These are phyloP conservation scores for Daldinia concentrica DNA, from an alignment of 495 filamentous ascomycete species.

Conservation along the genomic window DNA sequence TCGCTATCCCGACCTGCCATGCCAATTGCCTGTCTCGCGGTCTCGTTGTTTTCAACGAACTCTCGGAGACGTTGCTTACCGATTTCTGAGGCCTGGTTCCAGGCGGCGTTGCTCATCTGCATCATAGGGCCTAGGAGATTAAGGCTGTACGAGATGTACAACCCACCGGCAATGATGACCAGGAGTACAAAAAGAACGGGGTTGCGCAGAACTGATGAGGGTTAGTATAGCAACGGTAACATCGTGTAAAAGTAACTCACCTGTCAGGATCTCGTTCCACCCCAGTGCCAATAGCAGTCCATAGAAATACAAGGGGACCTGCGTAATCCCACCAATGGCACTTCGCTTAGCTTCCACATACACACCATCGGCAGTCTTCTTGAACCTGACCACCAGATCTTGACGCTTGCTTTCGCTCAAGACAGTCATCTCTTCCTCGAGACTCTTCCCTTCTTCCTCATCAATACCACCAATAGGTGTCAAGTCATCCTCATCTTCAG, in stretches of 20 bases:
- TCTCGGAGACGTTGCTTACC: slow-evolving; percentile 88
- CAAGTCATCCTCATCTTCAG: slow-evolving; percentile 90
- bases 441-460: slow-evolving; percentile 89
- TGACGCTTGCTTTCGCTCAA: slow-evolving; percentile 85
- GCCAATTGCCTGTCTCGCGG: slow-evolving; percentile 79
- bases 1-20: slow-evolving; percentile 66
- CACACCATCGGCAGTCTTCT: slow-evolving; percentile 95
- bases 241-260: slow-evolving; percentile 61
- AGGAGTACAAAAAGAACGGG: slow-evolving; percentile 91
- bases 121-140: slow-evolving; percentile 96
- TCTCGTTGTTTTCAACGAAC: slow-evolving; percentile 83
- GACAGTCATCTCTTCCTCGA: slow-evolving; percentile 96
- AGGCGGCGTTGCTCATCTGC: slow-evolving; percentile 91
- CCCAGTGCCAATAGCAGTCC: slow-evolving; percentile 86
- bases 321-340: slow-evolving; percentile 93
- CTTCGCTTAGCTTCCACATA: slow-evolving; percentile 97
- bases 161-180: slow-evolving; percentile 74
- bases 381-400: slow-evolving; percentile 93
- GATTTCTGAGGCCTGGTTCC: slow-evolving; percentile 84
- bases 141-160: slow-evolving; percentile 89
- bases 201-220: slow-evolving; percentile 79
- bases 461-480: slow-evolving; percentile 87
- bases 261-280: slow-evolving; percentile 95
- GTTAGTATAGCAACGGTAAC: slow-evolving; percentile 49
- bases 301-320: slow-evolving; percentile 95